Evolutionary conservation across 2,329 filamentous ascomycete genomes (phyloP).

Genomic region (Fusarium devonianum): DNA sequence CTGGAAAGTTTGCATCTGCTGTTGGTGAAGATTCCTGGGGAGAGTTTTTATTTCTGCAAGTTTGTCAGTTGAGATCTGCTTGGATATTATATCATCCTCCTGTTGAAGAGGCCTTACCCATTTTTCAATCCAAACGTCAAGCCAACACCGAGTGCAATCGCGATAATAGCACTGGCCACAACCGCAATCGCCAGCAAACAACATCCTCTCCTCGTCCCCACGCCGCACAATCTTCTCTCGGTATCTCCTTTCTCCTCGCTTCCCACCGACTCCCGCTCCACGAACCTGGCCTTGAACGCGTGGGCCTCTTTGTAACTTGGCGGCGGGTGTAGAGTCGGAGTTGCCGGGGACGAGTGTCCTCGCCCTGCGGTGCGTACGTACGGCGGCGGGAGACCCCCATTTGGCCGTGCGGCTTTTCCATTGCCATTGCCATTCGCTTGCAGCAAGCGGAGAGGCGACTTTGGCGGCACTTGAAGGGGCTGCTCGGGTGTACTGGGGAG

Average conservation of each 20-base stretch:
- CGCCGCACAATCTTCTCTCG: conserved; percentile 9
- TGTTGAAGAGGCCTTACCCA: conserved; percentile 43
- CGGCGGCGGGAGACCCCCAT: conserved; percentile 34
- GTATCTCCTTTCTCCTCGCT: conserved; percentile 19
- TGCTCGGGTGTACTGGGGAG: conserved; percentile 30
- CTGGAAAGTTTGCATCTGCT: conserved; percentile 56
- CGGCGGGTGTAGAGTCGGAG: conserved; percentile 24
- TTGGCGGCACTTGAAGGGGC: conserved; percentile 44
- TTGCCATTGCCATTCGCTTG: not conserved
- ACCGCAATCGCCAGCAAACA: conserved; percentile 44
- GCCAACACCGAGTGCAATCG: conserved; percentile 50
- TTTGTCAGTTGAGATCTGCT: conserved; percentile 4
- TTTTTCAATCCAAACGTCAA: conserved; percentile 50
- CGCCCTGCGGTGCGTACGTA: conserved; percentile 21
- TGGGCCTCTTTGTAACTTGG: conserved; percentile 32
- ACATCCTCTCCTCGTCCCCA: conserved; percentile 39
- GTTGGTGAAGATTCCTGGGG: conserved; percentile 8
- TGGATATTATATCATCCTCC: not conserved
- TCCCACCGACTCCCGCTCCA: conserved; percentile 16
- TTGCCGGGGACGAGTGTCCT: not conserved
- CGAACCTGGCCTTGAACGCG: conserved; percentile 17
- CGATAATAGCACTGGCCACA: conserved; percentile 43
- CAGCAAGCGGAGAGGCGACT: conserved; percentile 33
- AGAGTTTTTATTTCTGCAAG: conserved; percentile 3
- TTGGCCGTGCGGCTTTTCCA: conserved; percentile 13